Conservation (phyloP, 108 stramenopile genomes). For the Schizochytrium sp. region DNA sequence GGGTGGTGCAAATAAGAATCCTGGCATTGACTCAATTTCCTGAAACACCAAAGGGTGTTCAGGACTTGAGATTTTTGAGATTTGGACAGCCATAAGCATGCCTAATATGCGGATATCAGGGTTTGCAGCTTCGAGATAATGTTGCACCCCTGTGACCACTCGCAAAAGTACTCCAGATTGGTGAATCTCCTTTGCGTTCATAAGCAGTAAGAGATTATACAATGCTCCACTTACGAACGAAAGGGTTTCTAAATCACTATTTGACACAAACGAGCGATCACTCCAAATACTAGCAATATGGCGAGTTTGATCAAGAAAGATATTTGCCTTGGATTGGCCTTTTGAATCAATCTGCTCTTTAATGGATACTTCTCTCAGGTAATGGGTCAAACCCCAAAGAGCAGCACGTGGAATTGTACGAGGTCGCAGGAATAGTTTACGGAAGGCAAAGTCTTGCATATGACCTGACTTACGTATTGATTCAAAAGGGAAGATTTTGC, state of each 20-base stretch:
- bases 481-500: too few species aligned
- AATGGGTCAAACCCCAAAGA: not conserved
- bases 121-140: not conserved
- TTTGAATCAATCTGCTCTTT: too few species aligned
- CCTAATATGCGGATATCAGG: not conserved
- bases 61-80: not conserved
- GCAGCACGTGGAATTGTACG: not conserved
- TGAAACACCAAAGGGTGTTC: not conserved
- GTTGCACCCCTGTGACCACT: not conserved
- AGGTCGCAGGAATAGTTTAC: slow-evolving; percentile 1
- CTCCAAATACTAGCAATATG: slow-evolving; percentile 17
- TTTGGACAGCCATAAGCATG: not conserved
- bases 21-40: not conserved
- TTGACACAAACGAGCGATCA: slow-evolving; percentile 1
- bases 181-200: not conserved
- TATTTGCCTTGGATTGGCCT: not conserved
- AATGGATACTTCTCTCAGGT: not conserved
- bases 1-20: not conserved
- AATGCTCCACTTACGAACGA: not conserved
- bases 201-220: not conserved
- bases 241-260: not conserved
- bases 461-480: not conserved
- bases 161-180: not conserved
- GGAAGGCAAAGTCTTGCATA: slow-evolving; percentile 18
- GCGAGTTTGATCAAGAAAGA: not conserved